These are phyloP conservation scores for Fraxinus floribunda DNA, from an alignment of 305 asterid genomes.

Conservation along the genomic window DNA sequence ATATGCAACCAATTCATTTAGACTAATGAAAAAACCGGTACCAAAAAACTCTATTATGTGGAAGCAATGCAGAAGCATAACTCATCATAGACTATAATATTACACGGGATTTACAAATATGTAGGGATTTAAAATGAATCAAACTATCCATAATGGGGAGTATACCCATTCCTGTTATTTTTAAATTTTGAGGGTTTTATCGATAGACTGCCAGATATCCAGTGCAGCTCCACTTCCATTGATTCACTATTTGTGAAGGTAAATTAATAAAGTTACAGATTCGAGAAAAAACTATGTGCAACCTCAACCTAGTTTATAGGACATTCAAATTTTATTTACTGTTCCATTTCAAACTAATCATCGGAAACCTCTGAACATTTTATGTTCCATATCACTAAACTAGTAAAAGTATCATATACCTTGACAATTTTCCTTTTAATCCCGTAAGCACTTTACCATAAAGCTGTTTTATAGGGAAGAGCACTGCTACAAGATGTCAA, in stretches of 20 bases:
- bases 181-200: not conserved
- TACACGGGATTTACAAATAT: not conserved
- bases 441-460: not conserved
- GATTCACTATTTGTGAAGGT: slow-evolving; percentile 5
- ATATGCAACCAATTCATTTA: not conserved
- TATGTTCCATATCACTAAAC: not conserved
- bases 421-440: not conserved
- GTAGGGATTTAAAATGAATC: not conserved
- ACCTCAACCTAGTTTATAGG: not conserved
- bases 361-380: not conserved
- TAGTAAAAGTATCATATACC: not conserved
- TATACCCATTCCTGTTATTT: not conserved
- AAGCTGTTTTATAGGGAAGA: not conserved
- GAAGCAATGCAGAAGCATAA: not conserved
- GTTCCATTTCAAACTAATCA: not conserved
- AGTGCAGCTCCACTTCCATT: not conserved
- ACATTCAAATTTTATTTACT: slow-evolving; percentile 1
- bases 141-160: not conserved
- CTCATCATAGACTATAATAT: not conserved
- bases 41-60: not conserved
- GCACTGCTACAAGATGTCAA: not conserved
- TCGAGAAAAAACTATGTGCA: slow-evolving; percentile 7
- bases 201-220: slow-evolving; percentile 4
- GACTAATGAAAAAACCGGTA: not conserved
- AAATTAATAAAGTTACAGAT: slow-evolving; percentile 1